Base-by-base conservation (phyloP, 208 protist species). In the Naegleria fowleri region DNA sequence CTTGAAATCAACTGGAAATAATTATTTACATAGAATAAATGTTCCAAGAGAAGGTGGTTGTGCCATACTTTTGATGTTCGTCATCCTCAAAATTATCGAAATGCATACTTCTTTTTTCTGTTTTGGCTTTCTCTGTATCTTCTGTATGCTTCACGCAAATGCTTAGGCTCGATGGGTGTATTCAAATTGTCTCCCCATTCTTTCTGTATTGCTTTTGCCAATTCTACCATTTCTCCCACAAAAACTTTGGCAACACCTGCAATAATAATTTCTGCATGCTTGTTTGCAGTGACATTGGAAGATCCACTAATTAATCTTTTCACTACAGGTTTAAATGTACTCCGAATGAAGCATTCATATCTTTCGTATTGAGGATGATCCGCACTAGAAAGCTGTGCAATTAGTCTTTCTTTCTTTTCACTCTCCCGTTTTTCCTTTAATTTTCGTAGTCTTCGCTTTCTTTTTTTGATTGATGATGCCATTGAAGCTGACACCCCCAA, bases 71-170 rank as follows among this genome's bases (percentile, higher is more conserved):
- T n/a, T n/a, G n/a, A n/a, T n/a, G n/a, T n/a, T 67, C 22, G 19
- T 67, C 11, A 67, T 67, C 22, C 2, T 67, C 3, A 15, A 67
- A 67, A 29, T 67, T 33, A 79, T 79, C 67, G 67, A 33, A 79
- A 79, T 79, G 67, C 67, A 79, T 79, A 79, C 67, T 79, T 79
- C n/a, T 79, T 79, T n/a, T 79, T 79, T 33, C 25, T 79, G 36
- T 79, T 79, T 36, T 79, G 25, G 0, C n/a, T 79, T 79, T 79
- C 67, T 79, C 67, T 25, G 16, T 2, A 15, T 36, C 85, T 89
- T 40, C 86, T 89, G 40, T 89, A 89, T 3, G 86, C 86, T 67
- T 89, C 86, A 40, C 48, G 51, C 6, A 89, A 39, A 67, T 89
- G 86, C 39, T 40, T 58, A 25, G 86, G 86, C 59, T 67, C 36